A percentile compares a stretch with the other conserved stretches of the same genome.
Conservation (phyloP, 2,329 filamentous ascomycete genomes). For the Calonectria leucothoes region DNA sequence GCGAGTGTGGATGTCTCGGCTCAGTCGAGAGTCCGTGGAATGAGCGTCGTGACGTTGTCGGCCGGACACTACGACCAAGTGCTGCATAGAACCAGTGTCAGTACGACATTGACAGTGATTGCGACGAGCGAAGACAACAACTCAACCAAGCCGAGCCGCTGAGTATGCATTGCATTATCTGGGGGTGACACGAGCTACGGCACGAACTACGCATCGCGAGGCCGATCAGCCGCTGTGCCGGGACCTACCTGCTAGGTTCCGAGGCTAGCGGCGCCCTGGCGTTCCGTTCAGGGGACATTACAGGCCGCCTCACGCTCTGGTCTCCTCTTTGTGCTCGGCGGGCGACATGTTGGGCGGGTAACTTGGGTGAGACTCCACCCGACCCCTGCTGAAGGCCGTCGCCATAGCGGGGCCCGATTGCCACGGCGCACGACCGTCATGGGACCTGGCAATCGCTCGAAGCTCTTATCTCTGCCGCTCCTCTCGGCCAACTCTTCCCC, state of each 20-base stretch:
- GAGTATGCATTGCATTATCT: neutral
- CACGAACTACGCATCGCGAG: neutral
- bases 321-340: neutral
- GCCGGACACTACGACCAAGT: neutral
- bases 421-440: constrained; percentile 16
- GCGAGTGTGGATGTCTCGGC: neutral
- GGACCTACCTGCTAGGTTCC: neutral
- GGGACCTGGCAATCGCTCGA: constrained; percentile 19
- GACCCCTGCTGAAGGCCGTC: constrained; percentile 22
- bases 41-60: neutral
- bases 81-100: neutral
- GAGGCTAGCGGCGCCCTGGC: neutral
- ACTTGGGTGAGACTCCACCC: neutral
- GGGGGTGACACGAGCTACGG: neutral
- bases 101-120: neutral
- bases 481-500: constrained; percentile 4
- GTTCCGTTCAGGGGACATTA: neutral
- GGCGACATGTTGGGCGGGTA: neutral
- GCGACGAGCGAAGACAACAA: neutral
- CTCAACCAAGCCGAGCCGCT: neutral
- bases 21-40: neutral
- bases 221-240: neutral
- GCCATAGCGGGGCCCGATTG: constrained; percentile 35
- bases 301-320: neutral
- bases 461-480: constrained; percentile 30